Percentiles rank a stretch among this genome's conserved stretches.
phyloP scores from a whole-genome alignment of 148 eudicot genomes.

The Gaultheria prostrata region DNA sequence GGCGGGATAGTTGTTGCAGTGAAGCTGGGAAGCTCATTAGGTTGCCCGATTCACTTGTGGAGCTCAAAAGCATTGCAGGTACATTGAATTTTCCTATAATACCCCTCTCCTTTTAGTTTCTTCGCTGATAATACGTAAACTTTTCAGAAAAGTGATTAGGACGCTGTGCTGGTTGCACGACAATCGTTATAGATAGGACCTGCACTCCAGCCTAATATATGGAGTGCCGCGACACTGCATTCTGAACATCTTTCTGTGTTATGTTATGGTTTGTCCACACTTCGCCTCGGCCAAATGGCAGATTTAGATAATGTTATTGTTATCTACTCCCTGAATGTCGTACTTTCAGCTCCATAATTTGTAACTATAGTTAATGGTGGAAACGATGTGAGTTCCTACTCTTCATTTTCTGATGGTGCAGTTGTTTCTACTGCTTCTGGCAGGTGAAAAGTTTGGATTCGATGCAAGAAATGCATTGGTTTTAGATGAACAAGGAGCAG shows the following conservation, averaged over 20 bases:
- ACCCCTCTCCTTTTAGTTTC: not conserved
- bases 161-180: not conserved
- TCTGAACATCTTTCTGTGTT: not conserved
- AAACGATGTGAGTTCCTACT: not conserved
- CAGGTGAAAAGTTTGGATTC: conserved; percentile 67
- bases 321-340: not conserved
- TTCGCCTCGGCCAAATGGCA: not conserved
- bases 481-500: conserved; percentile 63
- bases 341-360: not conserved
- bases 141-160: not conserved
- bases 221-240: not conserved
- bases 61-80: conserved; percentile 74
- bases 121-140: not conserved
- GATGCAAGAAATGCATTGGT: conserved; percentile 45
- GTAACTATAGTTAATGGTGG: not conserved
- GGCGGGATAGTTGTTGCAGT: conserved; percentile 28
- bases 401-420: too few relatives aligned
- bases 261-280: not conserved
- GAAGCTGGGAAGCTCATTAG: conserved; percentile 52
- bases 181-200: not conserved
- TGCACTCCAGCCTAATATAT: not conserved
- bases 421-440: conserved; percentile 8
- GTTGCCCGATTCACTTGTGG: conserved; percentile 54
- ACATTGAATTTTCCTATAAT: not conserved
- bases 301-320: not conserved